A percentile compares a stretch with the other conserved stretches of the same genome.
Conservation (phyloP, 140 eudicot genomes). For the Stevia rebaudiana region DNA sequence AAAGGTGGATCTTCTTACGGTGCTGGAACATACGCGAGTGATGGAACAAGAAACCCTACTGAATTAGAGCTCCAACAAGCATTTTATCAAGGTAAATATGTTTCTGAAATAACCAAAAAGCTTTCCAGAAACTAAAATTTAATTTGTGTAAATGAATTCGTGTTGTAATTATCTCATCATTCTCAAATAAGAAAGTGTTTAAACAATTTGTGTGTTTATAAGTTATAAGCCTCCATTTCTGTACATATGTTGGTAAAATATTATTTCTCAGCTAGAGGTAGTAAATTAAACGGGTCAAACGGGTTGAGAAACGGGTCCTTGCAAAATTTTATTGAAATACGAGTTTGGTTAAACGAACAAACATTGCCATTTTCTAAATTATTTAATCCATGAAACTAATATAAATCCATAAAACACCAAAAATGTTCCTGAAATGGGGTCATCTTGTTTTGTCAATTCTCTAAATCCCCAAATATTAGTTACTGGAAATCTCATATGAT, state of each 20-base stretch:
- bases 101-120: constrained; percentile 63
- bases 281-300: neutral
- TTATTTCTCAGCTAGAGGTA: neutral
- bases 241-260: neutral
- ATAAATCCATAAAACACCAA: constrained; percentile 15
- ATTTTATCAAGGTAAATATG: constrained; percentile 75
- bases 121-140: constrained; percentile 38
- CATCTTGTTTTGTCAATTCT: constrained; percentile 16
- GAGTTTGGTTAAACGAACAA: neutral
- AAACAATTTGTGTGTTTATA: neutral
- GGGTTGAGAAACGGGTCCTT: too few relatives aligned
- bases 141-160: neutral
- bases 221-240: neutral
- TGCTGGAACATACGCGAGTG: constrained; percentile 80
- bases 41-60: constrained; percentile 71
- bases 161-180: neutral
- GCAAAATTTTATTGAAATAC: neutral
- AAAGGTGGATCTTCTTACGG: constrained; percentile 91
- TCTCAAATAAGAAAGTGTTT: neutral
- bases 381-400: constrained; percentile 7
- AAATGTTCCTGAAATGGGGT: constrained; percentile 12
- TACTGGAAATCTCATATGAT: neutral
- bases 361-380: constrained; percentile 14
- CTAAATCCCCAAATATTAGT: neutral
- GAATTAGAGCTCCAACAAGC: constrained; percentile 76